Percentiles rank a stretch among this genome's conserved stretches.
phyloP scores from a whole-genome alignment of 2,329 filamentous ascomycete genomes.

The Diplodia scrobiculata region DNA sequence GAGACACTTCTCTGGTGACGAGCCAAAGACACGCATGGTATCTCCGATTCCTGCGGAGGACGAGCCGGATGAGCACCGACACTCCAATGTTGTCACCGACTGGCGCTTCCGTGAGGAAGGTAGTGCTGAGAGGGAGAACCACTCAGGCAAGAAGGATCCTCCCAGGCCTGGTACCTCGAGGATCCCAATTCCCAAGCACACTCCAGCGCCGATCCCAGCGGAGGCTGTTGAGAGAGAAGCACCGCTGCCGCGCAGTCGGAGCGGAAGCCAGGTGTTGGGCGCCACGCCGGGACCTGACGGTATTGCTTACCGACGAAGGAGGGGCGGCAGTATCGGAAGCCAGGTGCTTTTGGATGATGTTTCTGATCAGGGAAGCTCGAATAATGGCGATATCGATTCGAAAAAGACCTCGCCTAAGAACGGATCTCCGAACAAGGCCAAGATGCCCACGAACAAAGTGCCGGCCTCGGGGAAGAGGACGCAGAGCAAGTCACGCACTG shows the following conservation, averaged over 20 bases:
- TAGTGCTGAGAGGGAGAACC: constrained; percentile 53
- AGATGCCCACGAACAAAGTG: constrained; percentile 43
- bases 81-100: constrained; percentile 61
- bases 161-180: constrained; percentile 63
- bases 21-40: constrained; percentile 37
- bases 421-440: constrained; percentile 46
- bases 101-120: constrained; percentile 77
- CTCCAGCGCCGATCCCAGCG: constrained; percentile 72
- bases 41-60: constrained; percentile 47
- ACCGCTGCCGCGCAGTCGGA: constrained; percentile 62
- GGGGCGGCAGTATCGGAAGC: constrained; percentile 68
- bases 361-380: constrained; percentile 35
- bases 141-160: constrained; percentile 44
- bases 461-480: constrained; percentile 43
- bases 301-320: constrained; percentile 53
- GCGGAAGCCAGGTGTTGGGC: constrained; percentile 48
- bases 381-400: constrained; percentile 7
- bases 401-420: constrained; percentile 20
- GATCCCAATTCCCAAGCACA: constrained; percentile 82
- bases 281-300: constrained; percentile 9
- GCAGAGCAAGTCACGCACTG: constrained; percentile 36
- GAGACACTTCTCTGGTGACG: constrained; percentile 27
- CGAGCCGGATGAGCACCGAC: constrained; percentile 49
- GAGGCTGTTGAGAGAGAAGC: constrained; percentile 74
- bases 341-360: constrained; percentile 56